Conservation (phyloP, 2,329 filamentous ascomycete species). For the Calonectria fujianensis region DNA sequence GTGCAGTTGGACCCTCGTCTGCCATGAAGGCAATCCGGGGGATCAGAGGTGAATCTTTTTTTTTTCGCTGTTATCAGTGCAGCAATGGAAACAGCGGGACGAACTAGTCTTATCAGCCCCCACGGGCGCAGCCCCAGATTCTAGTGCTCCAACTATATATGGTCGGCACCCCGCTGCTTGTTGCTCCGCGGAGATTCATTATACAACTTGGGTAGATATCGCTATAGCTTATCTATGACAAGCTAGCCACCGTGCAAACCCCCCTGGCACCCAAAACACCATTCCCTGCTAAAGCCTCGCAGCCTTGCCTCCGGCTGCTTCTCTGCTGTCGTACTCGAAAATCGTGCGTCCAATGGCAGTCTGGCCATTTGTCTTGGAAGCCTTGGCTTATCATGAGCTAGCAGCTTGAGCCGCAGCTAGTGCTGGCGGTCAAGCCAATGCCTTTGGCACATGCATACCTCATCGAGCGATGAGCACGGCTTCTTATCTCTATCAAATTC, state of each 20-base stretch:
- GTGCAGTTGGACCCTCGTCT: not conserved
- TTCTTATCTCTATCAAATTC: constrained; percentile 52
- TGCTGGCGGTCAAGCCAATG: constrained; percentile 45
- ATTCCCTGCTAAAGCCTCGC: constrained; percentile 40
- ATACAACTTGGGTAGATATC: constrained; percentile 44
- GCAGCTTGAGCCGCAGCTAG: constrained; percentile 51
- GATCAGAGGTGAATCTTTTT: not conserved
- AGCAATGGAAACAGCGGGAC: constrained; percentile 12
- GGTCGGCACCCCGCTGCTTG: constrained; percentile 43
- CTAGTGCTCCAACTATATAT: constrained; percentile 51
- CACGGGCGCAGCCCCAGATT: constrained; percentile 31
- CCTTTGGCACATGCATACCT: constrained; percentile 45
- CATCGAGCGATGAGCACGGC: constrained; percentile 38
- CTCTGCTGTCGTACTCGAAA: constrained; percentile 45
- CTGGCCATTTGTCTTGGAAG: constrained; percentile 47
- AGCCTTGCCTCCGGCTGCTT: constrained; percentile 46
- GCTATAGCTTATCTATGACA: constrained; percentile 51
- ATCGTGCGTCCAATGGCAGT: constrained; percentile 47
- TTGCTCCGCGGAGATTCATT: constrained; percentile 55
- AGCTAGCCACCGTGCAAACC: constrained; percentile 41
- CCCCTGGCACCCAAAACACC: constrained; percentile 38
- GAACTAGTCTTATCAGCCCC: constrained; percentile 46
- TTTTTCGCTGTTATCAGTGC: constrained; percentile 8
- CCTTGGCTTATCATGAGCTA: constrained; percentile 49
- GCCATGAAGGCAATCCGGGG: not conserved